Evolutionary conservation across 2,329 filamentous ascomycete species (phyloP).

Genomic region (Fusarium tupiense): DNA sequence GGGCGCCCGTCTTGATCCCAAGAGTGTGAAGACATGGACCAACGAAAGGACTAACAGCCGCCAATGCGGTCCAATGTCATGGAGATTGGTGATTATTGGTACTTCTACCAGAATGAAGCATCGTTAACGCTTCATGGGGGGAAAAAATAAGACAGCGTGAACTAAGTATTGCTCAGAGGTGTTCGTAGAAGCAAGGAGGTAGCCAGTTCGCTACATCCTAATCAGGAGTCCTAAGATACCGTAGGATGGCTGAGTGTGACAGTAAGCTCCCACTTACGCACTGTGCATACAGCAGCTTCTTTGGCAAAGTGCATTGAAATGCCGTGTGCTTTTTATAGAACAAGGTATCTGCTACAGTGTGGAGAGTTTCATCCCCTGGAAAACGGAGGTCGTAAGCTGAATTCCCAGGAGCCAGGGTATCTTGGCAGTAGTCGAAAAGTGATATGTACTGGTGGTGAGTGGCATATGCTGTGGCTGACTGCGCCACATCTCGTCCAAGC

Average conservation of each 20-base stretch:
- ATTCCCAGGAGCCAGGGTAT: background rate
- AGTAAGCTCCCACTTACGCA: slow-evolving; percentile 17
- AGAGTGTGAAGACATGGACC: slow-evolving; percentile 46
- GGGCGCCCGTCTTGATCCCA: slow-evolving; percentile 41
- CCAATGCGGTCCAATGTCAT: slow-evolving; percentile 40
- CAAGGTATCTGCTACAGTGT: slow-evolving; percentile 37
- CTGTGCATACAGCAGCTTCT: slow-evolving; percentile 28
- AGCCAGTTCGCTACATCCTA: slow-evolving; percentile 24
- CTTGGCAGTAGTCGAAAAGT: slow-evolving; percentile 2
- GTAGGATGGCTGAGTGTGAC: slow-evolving; percentile 22
- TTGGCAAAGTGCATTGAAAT: background rate
- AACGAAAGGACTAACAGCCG: slow-evolving; percentile 29
- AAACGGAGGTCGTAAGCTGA: slow-evolving; percentile 28
- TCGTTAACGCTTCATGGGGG: slow-evolving; percentile 20
- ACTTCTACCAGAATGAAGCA: slow-evolving; percentile 28
- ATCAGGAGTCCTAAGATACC: slow-evolving; percentile 36
- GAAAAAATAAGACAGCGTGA: slow-evolving; percentile 1
- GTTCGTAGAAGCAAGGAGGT: slow-evolving; percentile 26
- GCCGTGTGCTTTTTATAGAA: slow-evolving; percentile 38
- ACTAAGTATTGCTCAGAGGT: slow-evolving; percentile 16
- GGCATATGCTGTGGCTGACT: slow-evolving; percentile 44
- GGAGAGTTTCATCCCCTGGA: slow-evolving; percentile 17
- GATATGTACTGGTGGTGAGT: background rate
- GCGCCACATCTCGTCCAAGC: slow-evolving; percentile 33
- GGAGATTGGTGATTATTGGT: slow-evolving; percentile 13